Evolutionary conservation across 352 stramenopile species (phyloP).

Genomic region (Pythium sukuiense): DNA sequence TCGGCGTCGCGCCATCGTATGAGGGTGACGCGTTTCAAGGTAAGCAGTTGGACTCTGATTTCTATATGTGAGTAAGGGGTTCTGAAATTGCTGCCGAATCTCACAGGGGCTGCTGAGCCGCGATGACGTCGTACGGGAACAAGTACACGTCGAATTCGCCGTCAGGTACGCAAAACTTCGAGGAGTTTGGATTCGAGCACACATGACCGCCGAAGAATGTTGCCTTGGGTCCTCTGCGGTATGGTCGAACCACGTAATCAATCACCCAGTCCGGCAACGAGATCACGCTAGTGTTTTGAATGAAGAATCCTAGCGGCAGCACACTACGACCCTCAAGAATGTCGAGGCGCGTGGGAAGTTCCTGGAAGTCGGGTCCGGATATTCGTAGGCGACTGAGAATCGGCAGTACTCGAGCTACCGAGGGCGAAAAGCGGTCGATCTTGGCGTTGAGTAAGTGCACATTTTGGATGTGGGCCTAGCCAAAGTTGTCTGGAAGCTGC

Average conservation of each 20-base stretch:
- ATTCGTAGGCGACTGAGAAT: neutral
- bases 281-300: neutral
- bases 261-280: neutral
- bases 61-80: too few relatives aligned
- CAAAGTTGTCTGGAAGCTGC: neutral
- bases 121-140: slow-evolving; percentile 1
- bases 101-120: neutral
- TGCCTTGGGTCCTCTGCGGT: too few relatives aligned
- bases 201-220: neutral
- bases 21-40: too few relatives aligned
- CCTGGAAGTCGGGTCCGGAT: neutral
- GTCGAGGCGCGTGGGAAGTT: neutral
- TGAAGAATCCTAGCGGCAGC: neutral
- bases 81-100: neutral
- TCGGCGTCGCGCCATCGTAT: too few relatives aligned
- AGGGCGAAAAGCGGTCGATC: neutral
- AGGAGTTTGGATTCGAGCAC: neutral
- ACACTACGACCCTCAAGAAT: neutral
- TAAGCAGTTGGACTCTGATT: too few relatives aligned
- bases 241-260: neutral
- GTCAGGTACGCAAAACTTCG: slow-evolving; percentile 7
- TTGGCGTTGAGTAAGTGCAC: neutral
- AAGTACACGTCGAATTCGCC: neutral
- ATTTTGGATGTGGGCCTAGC: neutral
- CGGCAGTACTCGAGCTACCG: neutral